phyloP scores from a whole-genome alignment of 108 stramenopile genomes.

The Cyclotella kingstonii region DNA sequence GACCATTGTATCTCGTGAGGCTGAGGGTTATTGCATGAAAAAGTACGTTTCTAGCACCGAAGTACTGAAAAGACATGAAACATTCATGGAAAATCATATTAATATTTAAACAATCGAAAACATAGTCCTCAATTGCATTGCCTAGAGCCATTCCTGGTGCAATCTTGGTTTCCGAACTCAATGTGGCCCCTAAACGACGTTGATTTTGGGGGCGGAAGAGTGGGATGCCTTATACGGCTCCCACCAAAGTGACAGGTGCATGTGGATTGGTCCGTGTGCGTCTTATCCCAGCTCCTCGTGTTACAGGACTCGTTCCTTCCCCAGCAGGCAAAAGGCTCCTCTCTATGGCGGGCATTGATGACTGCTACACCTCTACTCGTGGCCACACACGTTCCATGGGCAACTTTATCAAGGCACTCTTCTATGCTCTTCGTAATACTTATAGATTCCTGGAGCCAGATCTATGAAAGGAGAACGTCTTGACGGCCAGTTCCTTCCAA shows the following conservation, averaged over 20 bases:
- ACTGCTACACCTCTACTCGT: conserved; percentile 89
- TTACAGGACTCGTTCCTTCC: conserved; percentile 98
- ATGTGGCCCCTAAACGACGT: conserved; percentile 97
- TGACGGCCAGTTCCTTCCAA: conserved; percentile 90
- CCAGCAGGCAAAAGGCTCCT: conserved; percentile 98
- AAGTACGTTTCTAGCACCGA: too few species aligned
- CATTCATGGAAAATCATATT: too few species aligned
- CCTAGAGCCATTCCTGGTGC: conserved; percentile 99
- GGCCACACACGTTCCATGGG: conserved; percentile 99
- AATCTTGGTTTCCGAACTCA: conserved; percentile 98
- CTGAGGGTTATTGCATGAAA: too few species aligned
- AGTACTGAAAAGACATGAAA: too few species aligned
- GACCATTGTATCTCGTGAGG: too few species aligned
- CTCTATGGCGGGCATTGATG: conserved; percentile 97
- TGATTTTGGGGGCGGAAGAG: conserved; percentile 99
- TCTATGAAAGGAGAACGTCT: conserved; percentile 95
- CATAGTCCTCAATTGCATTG: too few species aligned
- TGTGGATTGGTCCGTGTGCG: conserved; percentile 99
- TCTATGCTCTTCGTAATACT: conserved; percentile 95
- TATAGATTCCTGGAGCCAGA: conserved; percentile 99
- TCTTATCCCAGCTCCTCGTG: conserved; percentile 99
- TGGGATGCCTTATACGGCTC: conserved; percentile 98
- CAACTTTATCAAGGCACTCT: conserved; percentile 99
- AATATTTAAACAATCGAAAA: too few species aligned
- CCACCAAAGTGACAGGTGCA: conserved; percentile 99